Base-by-base conservation (phyloP, 495 filamentous ascomycete species). In the Xylaria intraflava region DNA sequence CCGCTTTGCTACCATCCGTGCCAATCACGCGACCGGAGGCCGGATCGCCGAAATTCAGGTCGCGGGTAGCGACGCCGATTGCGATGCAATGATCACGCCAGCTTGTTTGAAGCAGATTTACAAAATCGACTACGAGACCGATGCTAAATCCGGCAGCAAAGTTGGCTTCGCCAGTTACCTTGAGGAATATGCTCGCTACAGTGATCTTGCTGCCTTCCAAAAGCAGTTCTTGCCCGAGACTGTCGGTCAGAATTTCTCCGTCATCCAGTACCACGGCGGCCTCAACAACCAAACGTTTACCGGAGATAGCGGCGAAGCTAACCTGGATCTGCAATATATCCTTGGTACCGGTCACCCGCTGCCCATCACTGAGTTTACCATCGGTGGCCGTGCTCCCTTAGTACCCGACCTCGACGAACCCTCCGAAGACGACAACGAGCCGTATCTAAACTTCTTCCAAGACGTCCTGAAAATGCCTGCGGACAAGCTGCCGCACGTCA, bases 271-370 rank as follows among this genome's bases (percentile, higher is more conserved):
- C 49, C 84, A 87, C 54, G 83, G 82, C 14, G 78, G 73, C 6
- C 46, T 63, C 31, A 74, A 82, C 53, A 59, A 75, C 56, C 80
- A 84, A 53, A 61, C 60, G 41, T 66, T 74, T 2, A 56, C 53
- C 7, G 23, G 19, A 0, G 62, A 60, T 19, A 57, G 68, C 17
- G 76, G 74, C 38, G 86, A 90, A 64, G 86, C 85, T 49, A 83
- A 87, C 67, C 74, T 90, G 9, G 86, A 90, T 54, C 67, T 83
- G 19, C 80, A 89, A 65, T 84, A 85, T 56, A 82, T 82, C 16
- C 52, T 85, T 42, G 78, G 76, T 12, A 55, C 87, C 10, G 72
- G 70, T 53, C 69, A 79, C 36, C 80, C 80, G 6, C 68, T 83
- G 7, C 81, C 82, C 0, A 70, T 82, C 16, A 80, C 72, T 2